Base-by-base conservation (phyloP, 73 alveolate species). In the Chromera velia region DNA sequence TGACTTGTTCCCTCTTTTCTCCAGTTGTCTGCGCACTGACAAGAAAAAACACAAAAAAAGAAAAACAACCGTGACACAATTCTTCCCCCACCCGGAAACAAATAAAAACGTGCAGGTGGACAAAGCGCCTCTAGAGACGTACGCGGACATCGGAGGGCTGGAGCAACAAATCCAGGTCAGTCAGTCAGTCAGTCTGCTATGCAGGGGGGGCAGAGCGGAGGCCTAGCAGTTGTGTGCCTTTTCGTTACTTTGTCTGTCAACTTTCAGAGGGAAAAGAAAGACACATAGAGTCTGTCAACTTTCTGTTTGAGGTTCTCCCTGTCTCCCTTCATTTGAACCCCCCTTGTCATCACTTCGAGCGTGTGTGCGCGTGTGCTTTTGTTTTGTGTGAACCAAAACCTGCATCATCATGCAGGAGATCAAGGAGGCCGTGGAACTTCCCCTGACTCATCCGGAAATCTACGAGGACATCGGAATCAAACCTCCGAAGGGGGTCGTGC, bases 401-500 rank as follows among this genome's bases (percentile, higher is more conserved):
- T 22, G 31, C 18, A 22, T 27, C 29, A 74, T 28, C 17, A 18
- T 28, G 6, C 62, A 22, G 77, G 87, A 85, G 74, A 74, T 79
- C 30, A 77, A 74, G 66, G 94, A 94, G 87, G 94, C 96, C 6
- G 97, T 96, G 7, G 99, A 96, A 88, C 91, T 96, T 80, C 99
- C 99, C 13, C 86, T 96, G 73, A 94, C 98, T 10, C 98, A 96
- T 81, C 99, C 99, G 22, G 99, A 96, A 88, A 91, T 96, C 73
- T 96, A 96, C 87, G 99, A 96, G 87, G 99, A 96, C 81, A 91
- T 96, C 72, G 99, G 99, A 32, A 96, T 96, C 63, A 95, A 94
- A 80, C 99, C 99, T 17, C 99, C 99, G 24, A 96, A 96, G 85
- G 99, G 99, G 13, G 98, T 92, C 34, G 87, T n/a, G n/a, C n/a